These are phyloP conservation scores for Phaeophleospora eucalypticola DNA, from an alignment of 2,329 filamentous ascomycete species.

Conservation along the genomic window DNA sequence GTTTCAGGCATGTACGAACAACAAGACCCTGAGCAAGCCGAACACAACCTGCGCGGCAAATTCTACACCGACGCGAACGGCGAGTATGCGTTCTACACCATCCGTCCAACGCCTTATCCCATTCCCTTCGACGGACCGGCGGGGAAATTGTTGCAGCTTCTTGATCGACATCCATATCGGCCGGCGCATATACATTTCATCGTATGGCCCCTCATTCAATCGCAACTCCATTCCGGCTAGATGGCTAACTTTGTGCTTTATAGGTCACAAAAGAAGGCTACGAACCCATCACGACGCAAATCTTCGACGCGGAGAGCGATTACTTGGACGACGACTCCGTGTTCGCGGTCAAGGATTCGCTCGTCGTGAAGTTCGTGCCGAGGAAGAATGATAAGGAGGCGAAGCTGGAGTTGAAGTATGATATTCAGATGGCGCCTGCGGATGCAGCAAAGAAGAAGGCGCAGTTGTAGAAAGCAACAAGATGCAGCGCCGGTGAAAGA, in stretches of 20 bases:
- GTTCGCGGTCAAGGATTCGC: conserved; percentile 48
- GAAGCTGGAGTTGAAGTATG: conserved; percentile 15
- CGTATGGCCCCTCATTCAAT: no score
- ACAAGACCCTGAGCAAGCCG: conserved; percentile 65
- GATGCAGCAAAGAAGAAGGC: conserved; percentile 7
- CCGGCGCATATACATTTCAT: conserved; percentile 59
- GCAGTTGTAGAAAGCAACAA: not conserved
- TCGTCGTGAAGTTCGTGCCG: conserved; percentile 55
- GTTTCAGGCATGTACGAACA: conserved; percentile 57
- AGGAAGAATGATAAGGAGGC: conserved; percentile 45
- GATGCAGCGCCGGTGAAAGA: not conserved
- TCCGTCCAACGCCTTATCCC: conserved; percentile 24
- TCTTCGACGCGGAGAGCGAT: conserved; percentile 55
- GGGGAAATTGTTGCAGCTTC: conserved; percentile 53
- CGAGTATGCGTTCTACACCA: conserved; percentile 16
- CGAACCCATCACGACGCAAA: conserved; percentile 69
- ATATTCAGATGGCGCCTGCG: conserved; percentile 12
- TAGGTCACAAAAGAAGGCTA: conserved; percentile 48
- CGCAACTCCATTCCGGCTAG: no score
- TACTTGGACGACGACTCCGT: conserved; percentile 15
- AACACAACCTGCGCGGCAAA: conserved; percentile 69
- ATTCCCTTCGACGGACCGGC: conserved; percentile 17
- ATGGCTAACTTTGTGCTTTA: no score
- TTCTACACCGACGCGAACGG: conserved; percentile 57
- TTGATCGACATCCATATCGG: conserved; percentile 59